Base-by-base conservation (phyloP, 139 green algal genomes). In the Chlorella sp. region DNA sequence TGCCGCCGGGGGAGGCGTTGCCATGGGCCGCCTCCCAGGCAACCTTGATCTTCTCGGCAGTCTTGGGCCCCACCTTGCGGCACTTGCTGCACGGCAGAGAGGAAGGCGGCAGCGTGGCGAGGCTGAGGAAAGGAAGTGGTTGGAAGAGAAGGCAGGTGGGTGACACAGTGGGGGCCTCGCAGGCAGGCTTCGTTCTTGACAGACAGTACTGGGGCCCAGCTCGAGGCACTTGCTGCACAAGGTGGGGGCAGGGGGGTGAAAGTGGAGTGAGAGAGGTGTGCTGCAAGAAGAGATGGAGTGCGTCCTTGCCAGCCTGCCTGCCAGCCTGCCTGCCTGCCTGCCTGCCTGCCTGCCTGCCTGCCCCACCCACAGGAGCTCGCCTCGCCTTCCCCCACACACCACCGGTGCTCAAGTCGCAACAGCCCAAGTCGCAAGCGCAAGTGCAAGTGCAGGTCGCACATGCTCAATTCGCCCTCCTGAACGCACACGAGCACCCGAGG, bases 101-200 rank as follows among this genome's bases (percentile, higher is more conserved):
- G 79, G 79, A 19, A n/a, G 34, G 83, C 15, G 22, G n/a, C 16
- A 34, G 39, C 39, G 37, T 2, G 5, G 12, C 2, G 19, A 28
- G 39, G 37, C 66, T 16, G 15, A 53, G 75, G 76, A 39, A 88
- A 34, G 16, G 0, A n/a, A 36, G 83, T n/a, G 60, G 15, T 68
- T n/a, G n/a, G n/a, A n/a, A n/a, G n/a, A n/a, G n/a, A n/a, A n/a
- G n/a, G n/a, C n/a, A n/a, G n/a, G n/a, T n/a, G n/a, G n/a, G n/a
- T n/a, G n/a, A n/a, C n/a, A n/a, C n/a, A n/a, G n/a, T n/a, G n/a
- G n/a, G n/a, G n/a, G 37, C 77, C 34, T 94, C 92, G 92, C 92
- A 95, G 0, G 48, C n/a, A 26, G 68, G 4, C 86, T 95, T 94
- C n/a, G 75, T 95, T 92, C 39, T 93, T 94, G 60, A 85, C 82